Percentiles rank a stretch among this genome's conserved stretches.
Evolutionary conservation across 495 filamentous ascomycete genomes (phyloP).

Genomic region (Darksidea phi): DNA sequence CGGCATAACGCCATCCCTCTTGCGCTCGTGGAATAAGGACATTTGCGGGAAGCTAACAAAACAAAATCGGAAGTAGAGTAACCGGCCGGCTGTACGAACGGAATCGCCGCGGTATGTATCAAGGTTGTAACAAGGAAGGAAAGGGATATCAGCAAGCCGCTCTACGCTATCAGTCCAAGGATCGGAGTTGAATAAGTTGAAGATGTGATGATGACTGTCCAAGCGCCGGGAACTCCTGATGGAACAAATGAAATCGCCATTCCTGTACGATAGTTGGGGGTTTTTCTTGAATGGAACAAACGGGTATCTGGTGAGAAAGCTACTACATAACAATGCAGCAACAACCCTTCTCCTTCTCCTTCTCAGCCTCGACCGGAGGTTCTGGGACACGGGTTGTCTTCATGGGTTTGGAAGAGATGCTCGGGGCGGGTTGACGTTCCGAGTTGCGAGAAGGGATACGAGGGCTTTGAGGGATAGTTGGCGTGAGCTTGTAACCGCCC

Average conservation of each 20-base stretch:
- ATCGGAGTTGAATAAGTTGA: too few relatives aligned
- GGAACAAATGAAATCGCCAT: slow-evolving; percentile 31
- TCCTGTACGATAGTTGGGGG: slow-evolving; percentile 13
- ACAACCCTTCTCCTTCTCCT: slow-evolving; percentile 39
- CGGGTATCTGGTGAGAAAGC: slow-evolving; percentile 21
- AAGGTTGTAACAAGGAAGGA: slow-evolving; percentile 11
- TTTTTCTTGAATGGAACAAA: slow-evolving; percentile 4
- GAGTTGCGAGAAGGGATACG: slow-evolving; percentile 24
- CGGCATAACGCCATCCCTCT: slow-evolving; percentile 12
- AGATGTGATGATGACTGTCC: not conserved
- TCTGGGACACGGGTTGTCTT: slow-evolving; percentile 40
- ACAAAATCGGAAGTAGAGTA: not conserved
- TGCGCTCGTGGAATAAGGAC: not conserved
- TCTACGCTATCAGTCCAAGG: slow-evolving; percentile 31
- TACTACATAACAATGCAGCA: slow-evolving; percentile 45
- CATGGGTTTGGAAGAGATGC: slow-evolving; percentile 16
- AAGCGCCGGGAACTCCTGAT: slow-evolving; percentile 20
- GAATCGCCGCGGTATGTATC: not conserved
- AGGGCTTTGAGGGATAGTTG: slow-evolving; percentile 39
- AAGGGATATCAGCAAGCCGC: slow-evolving; percentile 36
- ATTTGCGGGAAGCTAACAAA: slow-evolving; percentile 3
- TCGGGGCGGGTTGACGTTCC: not conserved
- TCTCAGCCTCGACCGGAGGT: slow-evolving; percentile 31
- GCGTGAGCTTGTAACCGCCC: slow-evolving; percentile 44
- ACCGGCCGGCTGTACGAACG: slow-evolving; percentile 1